phyloP scores from a whole-genome alignment of 441 rosid species.

The Eutrema salsugineum region DNA sequence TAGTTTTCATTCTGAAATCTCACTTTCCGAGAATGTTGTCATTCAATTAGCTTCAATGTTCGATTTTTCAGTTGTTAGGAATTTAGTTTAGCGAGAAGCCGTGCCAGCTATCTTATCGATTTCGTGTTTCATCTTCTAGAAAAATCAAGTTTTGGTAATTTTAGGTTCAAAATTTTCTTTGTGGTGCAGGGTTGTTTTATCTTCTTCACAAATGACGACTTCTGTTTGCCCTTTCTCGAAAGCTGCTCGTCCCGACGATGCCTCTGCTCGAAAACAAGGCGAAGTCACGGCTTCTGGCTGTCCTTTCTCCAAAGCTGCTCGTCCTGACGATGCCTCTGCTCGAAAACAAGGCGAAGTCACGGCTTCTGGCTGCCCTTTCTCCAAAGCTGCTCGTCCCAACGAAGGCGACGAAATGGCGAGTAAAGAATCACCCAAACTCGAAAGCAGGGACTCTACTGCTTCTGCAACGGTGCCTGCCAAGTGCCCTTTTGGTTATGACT shows the following conservation, averaged over 20 bases:
- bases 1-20: not conserved
- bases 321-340: constrained; percentile 53
- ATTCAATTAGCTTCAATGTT: not conserved
- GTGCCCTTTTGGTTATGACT: constrained; percentile 93
- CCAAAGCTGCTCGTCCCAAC: constrained; percentile 56
- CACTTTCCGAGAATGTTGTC: not conserved
- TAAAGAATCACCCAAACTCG: constrained; percentile 35
- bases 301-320: constrained; percentile 67
- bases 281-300: constrained; percentile 36
- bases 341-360: constrained; percentile 39
- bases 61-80: not conserved
- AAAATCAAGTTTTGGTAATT: not conserved
- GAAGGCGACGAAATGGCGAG: constrained; percentile 35
- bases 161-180: not conserved
- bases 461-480: constrained; percentile 53
- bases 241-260: constrained; percentile 64
- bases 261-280: constrained; percentile 39
- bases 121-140: not conserved
- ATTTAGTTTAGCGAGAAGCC: not conserved
- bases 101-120: not conserved
- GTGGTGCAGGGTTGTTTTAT: constrained; percentile 13
- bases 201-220: constrained; percentile 39
- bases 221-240: constrained; percentile 56
- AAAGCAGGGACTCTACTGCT: constrained; percentile 33
- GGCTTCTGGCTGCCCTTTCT: constrained; percentile 52